Evolutionary conservation across 225 moss, liverwort and hornwort species (phyloP).

Genomic region (Antitrichia curtipendula): DNA sequence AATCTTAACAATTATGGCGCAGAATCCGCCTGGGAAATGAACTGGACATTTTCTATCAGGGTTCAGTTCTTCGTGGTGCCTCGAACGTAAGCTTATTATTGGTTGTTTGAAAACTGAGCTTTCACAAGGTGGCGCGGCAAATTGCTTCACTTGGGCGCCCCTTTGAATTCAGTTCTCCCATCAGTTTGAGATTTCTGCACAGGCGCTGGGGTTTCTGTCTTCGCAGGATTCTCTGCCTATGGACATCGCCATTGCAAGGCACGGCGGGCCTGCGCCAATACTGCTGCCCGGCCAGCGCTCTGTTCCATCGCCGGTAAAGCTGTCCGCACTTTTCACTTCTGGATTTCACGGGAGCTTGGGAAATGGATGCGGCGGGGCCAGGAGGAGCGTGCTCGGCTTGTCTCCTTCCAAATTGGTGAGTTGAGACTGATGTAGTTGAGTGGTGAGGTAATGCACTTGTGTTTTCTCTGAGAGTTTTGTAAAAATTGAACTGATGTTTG

Average conservation of each 20-base stretch:
- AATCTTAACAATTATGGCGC: background rate
- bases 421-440: background rate
- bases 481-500: background rate
- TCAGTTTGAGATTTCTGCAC: background rate
- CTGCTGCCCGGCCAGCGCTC: background rate
- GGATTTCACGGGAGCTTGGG: background rate
- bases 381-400: background rate
- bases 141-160: background rate
- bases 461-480: background rate
- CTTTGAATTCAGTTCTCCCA: background rate
- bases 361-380: background rate
- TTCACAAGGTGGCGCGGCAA: background rate
- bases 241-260: background rate
- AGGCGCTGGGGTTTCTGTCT: background rate
- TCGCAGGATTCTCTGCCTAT: background rate
- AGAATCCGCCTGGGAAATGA: background rate
- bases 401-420: conserved; percentile 1
- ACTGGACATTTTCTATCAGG: too few relatives aligned
- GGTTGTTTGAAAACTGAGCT: background rate
- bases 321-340: background rate
- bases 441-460: background rate
- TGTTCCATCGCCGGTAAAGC: background rate
- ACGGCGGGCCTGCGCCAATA: background rate
- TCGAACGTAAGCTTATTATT: background rate
- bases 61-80: background rate